Evolutionary conservation across 768 basidiomycete species (phyloP).

Genomic region (Termitomyces bulborhizus): DNA sequence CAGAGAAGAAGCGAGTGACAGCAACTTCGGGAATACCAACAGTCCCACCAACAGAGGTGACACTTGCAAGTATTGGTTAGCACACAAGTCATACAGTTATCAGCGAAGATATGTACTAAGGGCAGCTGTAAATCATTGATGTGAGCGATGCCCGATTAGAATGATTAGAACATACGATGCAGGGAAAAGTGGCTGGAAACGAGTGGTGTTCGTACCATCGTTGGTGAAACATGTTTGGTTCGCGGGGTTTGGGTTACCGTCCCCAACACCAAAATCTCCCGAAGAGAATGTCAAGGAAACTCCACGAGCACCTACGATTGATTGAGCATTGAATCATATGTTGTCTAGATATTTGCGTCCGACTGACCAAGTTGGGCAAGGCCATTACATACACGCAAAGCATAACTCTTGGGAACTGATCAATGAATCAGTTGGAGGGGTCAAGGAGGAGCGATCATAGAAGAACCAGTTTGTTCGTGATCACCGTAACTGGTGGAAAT

Average conservation of each 20-base stretch:
- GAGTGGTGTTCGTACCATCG: slow-evolving; percentile 44
- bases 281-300: slow-evolving; percentile 59
- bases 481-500: slow-evolving; percentile 71
- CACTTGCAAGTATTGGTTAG: slow-evolving; percentile 31
- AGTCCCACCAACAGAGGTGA: slow-evolving; percentile 68
- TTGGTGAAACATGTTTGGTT: slow-evolving; percentile 54
- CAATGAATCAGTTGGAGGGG: neutral
- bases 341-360: neutral
- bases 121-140: slow-evolving; percentile 27
- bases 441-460: neutral
- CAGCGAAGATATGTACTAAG: slow-evolving; percentile 33
- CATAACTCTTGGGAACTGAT: slow-evolving; percentile 50
- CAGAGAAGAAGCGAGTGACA: slow-evolving; percentile 47
- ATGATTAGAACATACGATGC: slow-evolving; percentile 27
- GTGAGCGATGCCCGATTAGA: neutral
- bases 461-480: slow-evolving; percentile 57
- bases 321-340: neutral
- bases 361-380: slow-evolving; percentile 58
- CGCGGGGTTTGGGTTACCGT: slow-evolving; percentile 43
- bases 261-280: slow-evolving; percentile 71
- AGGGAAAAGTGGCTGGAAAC: slow-evolving; percentile 59
- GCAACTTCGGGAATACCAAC: slow-evolving; percentile 48
- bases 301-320: slow-evolving; percentile 51
- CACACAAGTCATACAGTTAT: neutral
- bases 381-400: slow-evolving; percentile 46